Evolutionary conservation across 1,139 yeast species (phyloP), one percentile per base, ranked within the genome.

Genomic region (Hansenula lynferdii): DNA sequence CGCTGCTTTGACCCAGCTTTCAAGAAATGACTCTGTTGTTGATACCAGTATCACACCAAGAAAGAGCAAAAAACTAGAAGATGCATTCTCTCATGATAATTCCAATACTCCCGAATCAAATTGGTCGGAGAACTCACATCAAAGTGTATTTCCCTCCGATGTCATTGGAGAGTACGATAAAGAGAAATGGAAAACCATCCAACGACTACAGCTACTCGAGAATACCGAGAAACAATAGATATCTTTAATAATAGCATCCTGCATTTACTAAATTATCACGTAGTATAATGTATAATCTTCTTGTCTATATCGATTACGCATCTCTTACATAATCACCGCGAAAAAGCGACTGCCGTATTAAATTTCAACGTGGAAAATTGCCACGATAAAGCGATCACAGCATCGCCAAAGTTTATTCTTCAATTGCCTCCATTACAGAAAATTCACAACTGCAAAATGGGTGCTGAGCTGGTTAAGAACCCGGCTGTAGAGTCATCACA

Each of bases 101-200:
- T n/a, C n/a, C n/a, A 39, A 37, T 4, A 43, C 54, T 2, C 66
- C 74, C 0, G 67, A 57, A 8, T 57, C 67, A 14, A 62, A 57
- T 19, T 57, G 63, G 41, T 64, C 72, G 9, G 62, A 58, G 34
- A 57, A 58, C 36, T 70, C 77, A 4, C 57, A 73, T 24, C 61
- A 65, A 14, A 72, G 75, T 44, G 69, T 77, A 2, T 64, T 74
- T 30, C 85, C 84, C 0, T 69, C 80, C 42, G 78, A 72, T 11
- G 78, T 75, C 3, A 69, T 78, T 39, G 84, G 85, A 0, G 77
- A 77, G 51, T 79, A 79, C 51, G 85, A 79, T 51, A 61, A 71
- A 48, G 85, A 79, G 54, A 79, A 79, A 54, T 78, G 85, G 85
- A 61, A 70, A 41, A 72, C 76, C 0, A 60, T 77, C 43, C 69